Base-by-base conservation (phyloP, 2,329 filamentous ascomycete species). In the Nemania bipapillata region DNA sequence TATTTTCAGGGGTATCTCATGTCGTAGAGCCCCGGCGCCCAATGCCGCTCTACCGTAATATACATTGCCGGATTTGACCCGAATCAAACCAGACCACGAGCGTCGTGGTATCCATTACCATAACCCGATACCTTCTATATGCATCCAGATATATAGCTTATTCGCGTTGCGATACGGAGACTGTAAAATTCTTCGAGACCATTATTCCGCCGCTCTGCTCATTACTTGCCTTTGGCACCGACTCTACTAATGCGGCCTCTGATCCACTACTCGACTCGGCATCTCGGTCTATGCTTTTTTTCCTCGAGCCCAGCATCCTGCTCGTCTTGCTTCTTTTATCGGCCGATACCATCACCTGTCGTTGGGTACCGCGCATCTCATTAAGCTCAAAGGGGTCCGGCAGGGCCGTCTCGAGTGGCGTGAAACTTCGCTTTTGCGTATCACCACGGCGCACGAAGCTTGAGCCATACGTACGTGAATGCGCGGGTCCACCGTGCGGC, bases 361-460 rank as follows among this genome's bases (percentile, higher is more conserved):
- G 53, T 15, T 64, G 63, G 4, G 60, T 28, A 5, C 54, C 58
- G 11, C 59, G 63, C 15, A 70, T 63, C 11, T 72, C 62, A 2
- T 54, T 65, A 20, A 73, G 47, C 52, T 73, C 72, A 30, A 73
- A 72, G 17, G 66, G 70, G 56, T 73, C 72, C 28, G 57, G 68
- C 2, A 20, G 9, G 2, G 45, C 61, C 7, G 58, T 58, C 15
- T 69, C 56, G 8, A 73, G 60, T 1, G 59, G 63, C 9, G 63
- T 70, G 24, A 73, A 73, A 11, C 52, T 65, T 22, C 63, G 67
- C 40, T 66, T 69, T 26, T 65, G 54, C 22, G 63, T 45, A 59
- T 69, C 61, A 12, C 45, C 45, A n/a, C 65, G 68, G 15, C 67
- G 65, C 42, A 2, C 62, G 40, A 70, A 67, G 37, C 58, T 60